Evolutionary conservation across 1,284 basidiomycete species (phyloP), one percentile per base, ranked within the genome.

Genomic region (Golubevia pallescens): DNA sequence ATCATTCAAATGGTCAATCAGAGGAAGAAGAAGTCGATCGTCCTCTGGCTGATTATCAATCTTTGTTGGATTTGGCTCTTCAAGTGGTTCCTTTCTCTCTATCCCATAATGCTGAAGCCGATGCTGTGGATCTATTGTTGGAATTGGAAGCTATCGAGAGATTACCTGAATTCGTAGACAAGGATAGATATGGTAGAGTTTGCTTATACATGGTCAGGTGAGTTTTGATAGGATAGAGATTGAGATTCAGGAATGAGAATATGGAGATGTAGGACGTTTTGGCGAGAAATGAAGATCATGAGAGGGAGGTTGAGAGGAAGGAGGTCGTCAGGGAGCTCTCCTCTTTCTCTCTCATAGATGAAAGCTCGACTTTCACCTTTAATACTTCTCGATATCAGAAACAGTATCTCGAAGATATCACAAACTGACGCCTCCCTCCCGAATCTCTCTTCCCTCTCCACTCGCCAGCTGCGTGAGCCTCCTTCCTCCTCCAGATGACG

Each of bases 201-300:
- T 97, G 96, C 80, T 91, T 93, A 66, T 99, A 99, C 87, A 97
- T 99, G 93, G 91, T 97, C 86, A 91, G 92, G 93, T 93, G 81
- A 78, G 91, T 88, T 20, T 51, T 62, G 60, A 59, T 10, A 52
- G 28, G 63, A 21, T n/a, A n/a, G n/a, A n/a, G n/a, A n/a, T n/a
- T n/a, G 28, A 28, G 28, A 54, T 23, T 54, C 21, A 20, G 53
- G 19, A 48, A 48, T 13, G 16, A 48, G 42, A 48, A 48, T 10
- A 48, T 48, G 42, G 42, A 16, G 8, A 16, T 48, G 13, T 16
- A 48, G 13, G 55, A 57, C 55, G 55, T 19, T 57, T 34, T 13
- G 55, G 23, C 55, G 14, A 14, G 5, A 16, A 14, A 24, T 34
- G 13, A 16, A 57, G 10, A 24, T 10, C 23, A 14, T 34, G 55